Evolutionary conservation across 1,284 basidiomycete species (phyloP), one percentile per base, ranked within the genome.

Genomic region (Rhodotorula sp.): DNA sequence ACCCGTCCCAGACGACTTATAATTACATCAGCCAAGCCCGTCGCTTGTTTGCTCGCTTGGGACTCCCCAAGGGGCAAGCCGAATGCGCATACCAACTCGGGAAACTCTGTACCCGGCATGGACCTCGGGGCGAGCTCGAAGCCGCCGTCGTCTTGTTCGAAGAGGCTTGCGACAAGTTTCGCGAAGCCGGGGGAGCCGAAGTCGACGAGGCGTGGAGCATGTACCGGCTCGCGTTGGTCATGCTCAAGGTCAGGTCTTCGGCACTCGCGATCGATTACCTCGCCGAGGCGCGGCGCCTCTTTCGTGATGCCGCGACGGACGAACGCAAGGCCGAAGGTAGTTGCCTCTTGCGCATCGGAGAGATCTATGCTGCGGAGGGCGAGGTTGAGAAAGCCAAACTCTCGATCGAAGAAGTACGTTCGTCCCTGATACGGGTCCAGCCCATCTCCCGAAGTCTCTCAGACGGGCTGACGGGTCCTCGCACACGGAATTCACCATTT

Each of bases 221-320:
- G 44, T 68, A 71, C 44, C 70, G 70, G 54, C 57, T 68, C 26
- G 64, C 67, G 37, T 61, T 71, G 51, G 67, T 68, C 53, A 71
- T 71, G 67, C 67, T 71, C 60, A 68, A 68, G 29, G 58, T 64
- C 29, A n/a, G 54, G 26, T 63, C 62, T 24, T 42, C 51, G 15
- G 12, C 46, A 17, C 65, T 66, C 65, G 65, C 59, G 59, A 33
- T 66, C 42, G 59, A 60, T 18, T 66, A 62, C 22, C 42, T 62
- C 18, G 26, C 44, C 26, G 67, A 68, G 54, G 67, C 56, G 22
- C 29, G 67, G 7, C 29, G 15, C 10, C 44, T 66, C 37, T 66
- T 66, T 45, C 15, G 22, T 20, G 61, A 53, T 12, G 37, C 49
- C 48, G 12, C 46, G 24, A 61, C 22, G 24, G 60, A 67, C 48